Evolutionary conservation across 306 rosid species (phyloP), one percentile per base, ranked within the genome.

Genomic region (apple (Malus domestica)): DNA sequence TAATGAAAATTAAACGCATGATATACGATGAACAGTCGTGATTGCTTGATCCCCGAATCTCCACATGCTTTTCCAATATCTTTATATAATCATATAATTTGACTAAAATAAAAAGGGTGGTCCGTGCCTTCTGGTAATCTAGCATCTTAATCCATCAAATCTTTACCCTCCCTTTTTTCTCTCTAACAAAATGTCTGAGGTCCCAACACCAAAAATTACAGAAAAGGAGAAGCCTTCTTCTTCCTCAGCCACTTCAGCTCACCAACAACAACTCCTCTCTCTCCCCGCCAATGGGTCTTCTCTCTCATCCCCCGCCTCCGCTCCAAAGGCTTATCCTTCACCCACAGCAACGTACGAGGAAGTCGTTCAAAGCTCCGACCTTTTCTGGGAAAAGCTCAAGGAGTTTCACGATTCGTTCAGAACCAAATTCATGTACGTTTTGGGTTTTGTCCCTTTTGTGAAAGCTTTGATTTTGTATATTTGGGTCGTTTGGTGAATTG

Each of bases 311-410:
- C 60, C 59, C 8, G 5, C 66, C 65, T 22, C 78, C 57, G 19
- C 58, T 76, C 25, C 80, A 10, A 67, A 71, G 66, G 42, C 78
- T 46, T 93, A 89, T 66, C 94, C 96, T 52, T 71, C 87, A 1
- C 87, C 96, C 44, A 81, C 90, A 1, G 90, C 95, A 68, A 59
- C 60, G 20, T 90, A 84, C 67, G 85, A 83, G 20, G 86, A 90
- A 52, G 81, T 93, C 59, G 76, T 62, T 82, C 84, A 72, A 77
- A 83, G 88, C 78, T 46, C 89, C 4, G 83, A 81, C 62, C 88
- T 93, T 85, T 93, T 93, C 85, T 75, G 75, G 76, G 82, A 77
- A 72, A 89, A 84, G 76, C 95, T 93, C 67, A 81, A 84, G 77
- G 83, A 83, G 78, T 93, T 93, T 72, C 96, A 93, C 72, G n/a